Evolutionary conservation across 2,329 filamentous ascomycete genomes (phyloP).

Genomic region (Botrytis hyacinthi): DNA sequence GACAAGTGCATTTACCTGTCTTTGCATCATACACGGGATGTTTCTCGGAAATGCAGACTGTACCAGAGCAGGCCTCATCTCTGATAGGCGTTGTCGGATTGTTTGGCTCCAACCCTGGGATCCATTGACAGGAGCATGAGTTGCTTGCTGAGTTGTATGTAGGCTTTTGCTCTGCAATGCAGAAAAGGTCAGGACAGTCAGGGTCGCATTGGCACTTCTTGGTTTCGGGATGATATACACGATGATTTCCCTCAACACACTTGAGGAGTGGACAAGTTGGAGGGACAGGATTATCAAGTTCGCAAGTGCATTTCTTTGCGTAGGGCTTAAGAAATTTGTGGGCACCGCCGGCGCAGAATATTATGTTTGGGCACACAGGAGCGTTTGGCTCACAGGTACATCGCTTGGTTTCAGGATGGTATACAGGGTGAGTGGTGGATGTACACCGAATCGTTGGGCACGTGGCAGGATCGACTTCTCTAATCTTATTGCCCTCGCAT

Average conservation of each 20-base stretch:
- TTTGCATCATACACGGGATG: slow-evolving; percentile 18
- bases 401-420: slow-evolving; percentile 21
- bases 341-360: slow-evolving; percentile 24
- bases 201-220: slow-evolving; percentile 26
- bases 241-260: slow-evolving; percentile 24
- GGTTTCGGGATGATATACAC: slow-evolving; percentile 27
- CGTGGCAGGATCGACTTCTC: slow-evolving; percentile 15
- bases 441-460: slow-evolving; percentile 27
- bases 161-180: slow-evolving; percentile 23
- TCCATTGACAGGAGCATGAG: slow-evolving; percentile 26
- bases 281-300: slow-evolving; percentile 20
- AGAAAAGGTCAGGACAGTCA: slow-evolving; percentile 29
- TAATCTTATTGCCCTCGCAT: slow-evolving; percentile 5
- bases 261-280: slow-evolving; percentile 28
- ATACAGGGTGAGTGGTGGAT: slow-evolving; percentile 24
- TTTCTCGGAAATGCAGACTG: slow-evolving; percentile 26
- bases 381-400: slow-evolving; percentile 27
- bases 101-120: slow-evolving; percentile 22
- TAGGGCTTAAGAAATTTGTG: slow-evolving; percentile 19
- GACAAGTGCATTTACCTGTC: slow-evolving; percentile 21
- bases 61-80: slow-evolving; percentile 22
- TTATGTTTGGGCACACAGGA: slow-evolving; percentile 21
- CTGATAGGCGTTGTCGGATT: neutral
- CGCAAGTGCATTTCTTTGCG: slow-evolving; percentile 27
- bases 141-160: slow-evolving; percentile 24